phyloP scores from a whole-genome alignment of 1,284 basidiomycete species.

The Puccinia coronata region DNA sequence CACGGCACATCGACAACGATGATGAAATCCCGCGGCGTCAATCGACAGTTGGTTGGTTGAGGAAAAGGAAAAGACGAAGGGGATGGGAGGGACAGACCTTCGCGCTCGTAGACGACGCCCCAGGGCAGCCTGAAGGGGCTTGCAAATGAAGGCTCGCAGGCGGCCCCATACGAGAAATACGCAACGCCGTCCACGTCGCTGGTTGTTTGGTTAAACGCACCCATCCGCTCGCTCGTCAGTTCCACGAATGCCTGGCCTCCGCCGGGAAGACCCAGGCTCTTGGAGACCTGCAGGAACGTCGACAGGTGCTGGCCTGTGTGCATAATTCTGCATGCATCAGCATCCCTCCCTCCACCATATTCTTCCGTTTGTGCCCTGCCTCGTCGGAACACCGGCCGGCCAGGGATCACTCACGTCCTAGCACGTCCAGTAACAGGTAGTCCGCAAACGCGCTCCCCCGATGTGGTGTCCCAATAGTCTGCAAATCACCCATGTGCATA shows the following conservation, averaged over 20 bases:
- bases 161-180: slow-evolving; percentile 92
- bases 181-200: slow-evolving; percentile 73
- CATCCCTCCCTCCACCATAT: slow-evolving; percentile 52
- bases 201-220: slow-evolving; percentile 78
- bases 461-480: slow-evolving; percentile 85
- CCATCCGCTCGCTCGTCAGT: slow-evolving; percentile 82
- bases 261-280: slow-evolving; percentile 76
- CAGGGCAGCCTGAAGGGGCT: slow-evolving; percentile 68
- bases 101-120: slow-evolving; percentile 20
- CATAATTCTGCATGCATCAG: slow-evolving; percentile 22
- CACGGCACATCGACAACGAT: too few species aligned
- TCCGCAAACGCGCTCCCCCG: slow-evolving; percentile 90
- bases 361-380: neutral
- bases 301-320: slow-evolving; percentile 60
- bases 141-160: slow-evolving; percentile 74
- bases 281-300: slow-evolving; percentile 62
- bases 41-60: too few species aligned
- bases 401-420: slow-evolving; percentile 65
- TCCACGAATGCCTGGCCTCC: slow-evolving; percentile 88
- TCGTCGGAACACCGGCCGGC: slow-evolving; percentile 59
- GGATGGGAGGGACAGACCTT: slow-evolving; percentile 71
- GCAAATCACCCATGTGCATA: neutral
- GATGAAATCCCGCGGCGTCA: neutral
- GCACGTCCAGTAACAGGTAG: slow-evolving; percentile 80
- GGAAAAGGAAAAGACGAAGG: neutral